Conservation (phyloP, 1,139 yeast species). For the Sugiyamaella xylanicola region DNA sequence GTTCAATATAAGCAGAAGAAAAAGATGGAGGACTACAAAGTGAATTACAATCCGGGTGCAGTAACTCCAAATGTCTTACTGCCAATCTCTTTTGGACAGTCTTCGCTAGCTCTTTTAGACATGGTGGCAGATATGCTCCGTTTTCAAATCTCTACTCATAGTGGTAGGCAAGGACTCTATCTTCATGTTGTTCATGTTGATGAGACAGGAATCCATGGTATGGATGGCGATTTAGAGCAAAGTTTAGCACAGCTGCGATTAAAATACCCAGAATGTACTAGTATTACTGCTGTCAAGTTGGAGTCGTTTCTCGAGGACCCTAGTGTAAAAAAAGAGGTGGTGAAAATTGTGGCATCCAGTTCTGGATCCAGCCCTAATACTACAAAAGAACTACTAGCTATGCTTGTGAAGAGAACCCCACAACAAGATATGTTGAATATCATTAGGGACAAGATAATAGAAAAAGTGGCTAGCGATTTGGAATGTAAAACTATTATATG, state of each 20-base stretch:
- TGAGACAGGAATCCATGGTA: slow-evolving; percentile 39
- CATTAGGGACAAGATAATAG: slow-evolving; percentile 53
- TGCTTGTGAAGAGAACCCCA: slow-evolving; percentile 29
- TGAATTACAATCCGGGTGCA: slow-evolving; percentile 47
- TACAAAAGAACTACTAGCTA: slow-evolving; percentile 24
- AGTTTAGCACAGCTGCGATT: slow-evolving; percentile 31
- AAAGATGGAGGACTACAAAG: slow-evolving; percentile 76
- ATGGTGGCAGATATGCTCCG: slow-evolving; percentile 60
- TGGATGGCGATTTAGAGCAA: slow-evolving; percentile 20
- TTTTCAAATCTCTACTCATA: slow-evolving; percentile 62
- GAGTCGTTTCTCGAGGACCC: slow-evolving; percentile 20
- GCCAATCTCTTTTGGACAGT: slow-evolving; percentile 64
- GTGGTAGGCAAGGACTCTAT: slow-evolving; percentile 70
- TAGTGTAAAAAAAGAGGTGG: background rate
- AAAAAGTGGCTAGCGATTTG: slow-evolving; percentile 51
- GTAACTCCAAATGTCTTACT: slow-evolving; percentile 50
- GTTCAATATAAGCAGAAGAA: slow-evolving; percentile 78
- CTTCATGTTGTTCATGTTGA: slow-evolving; percentile 58
- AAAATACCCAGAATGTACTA: slow-evolving; percentile 33
- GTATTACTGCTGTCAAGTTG: slow-evolving; percentile 31
- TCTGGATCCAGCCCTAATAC: slow-evolving; percentile 5
- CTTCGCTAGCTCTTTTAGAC: slow-evolving; percentile 70
- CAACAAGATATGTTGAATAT: slow-evolving; percentile 59
- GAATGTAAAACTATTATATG: slow-evolving; percentile 59
- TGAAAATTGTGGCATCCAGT: background rate